phyloP scores from a whole-genome alignment of 2,329 filamentous ascomycete genomes.

The Aureobasidium sp. region DNA sequence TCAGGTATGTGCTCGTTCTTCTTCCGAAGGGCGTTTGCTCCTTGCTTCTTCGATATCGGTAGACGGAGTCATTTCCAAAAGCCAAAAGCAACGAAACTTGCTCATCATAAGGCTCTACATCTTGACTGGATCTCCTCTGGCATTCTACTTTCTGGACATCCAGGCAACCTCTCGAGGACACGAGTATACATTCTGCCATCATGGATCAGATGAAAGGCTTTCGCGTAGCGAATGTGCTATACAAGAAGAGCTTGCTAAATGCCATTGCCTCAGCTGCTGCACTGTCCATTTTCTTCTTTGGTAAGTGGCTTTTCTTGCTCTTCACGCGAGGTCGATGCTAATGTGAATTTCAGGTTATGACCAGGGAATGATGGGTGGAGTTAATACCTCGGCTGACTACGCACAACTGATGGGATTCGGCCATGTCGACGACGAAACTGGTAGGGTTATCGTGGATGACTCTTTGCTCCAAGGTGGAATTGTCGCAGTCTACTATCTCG shows the following conservation, averaged over 20 bases:
- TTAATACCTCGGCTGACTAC: slow-evolving; percentile 58
- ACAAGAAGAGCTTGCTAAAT: slow-evolving; percentile 50
- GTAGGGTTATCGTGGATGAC: slow-evolving; percentile 48
- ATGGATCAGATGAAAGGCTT: slow-evolving; percentile 21
- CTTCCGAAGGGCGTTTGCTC: too few species aligned
- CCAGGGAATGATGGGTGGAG: slow-evolving; percentile 52
- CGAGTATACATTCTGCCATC: background rate
- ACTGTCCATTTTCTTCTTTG: slow-evolving; percentile 62
- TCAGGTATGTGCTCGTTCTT: background rate
- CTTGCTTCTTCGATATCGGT: too few species aligned
- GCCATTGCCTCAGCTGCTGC: slow-evolving; percentile 56
- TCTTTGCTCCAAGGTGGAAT: slow-evolving; percentile 36
- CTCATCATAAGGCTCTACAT: too few species aligned
- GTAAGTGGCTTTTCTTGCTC: slow-evolving; percentile 17
- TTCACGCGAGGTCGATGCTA: background rate
- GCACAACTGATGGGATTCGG: slow-evolving; percentile 58
- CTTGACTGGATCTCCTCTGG: too few species aligned
- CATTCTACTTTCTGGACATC: too few species aligned
- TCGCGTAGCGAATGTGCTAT: slow-evolving; percentile 30
- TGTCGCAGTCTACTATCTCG: slow-evolving; percentile 11
- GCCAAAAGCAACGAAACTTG: too few species aligned
- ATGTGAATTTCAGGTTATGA: slow-evolving; percentile 34
- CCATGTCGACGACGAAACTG: slow-evolving; percentile 37
- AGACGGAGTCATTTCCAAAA: too few species aligned
- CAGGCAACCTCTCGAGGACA: too few species aligned